Percentiles rank a stretch among this genome's conserved stretches.
Evolutionary conservation across 2,329 filamentous ascomycete species (phyloP).

Genomic region (Didymella sp.): DNA sequence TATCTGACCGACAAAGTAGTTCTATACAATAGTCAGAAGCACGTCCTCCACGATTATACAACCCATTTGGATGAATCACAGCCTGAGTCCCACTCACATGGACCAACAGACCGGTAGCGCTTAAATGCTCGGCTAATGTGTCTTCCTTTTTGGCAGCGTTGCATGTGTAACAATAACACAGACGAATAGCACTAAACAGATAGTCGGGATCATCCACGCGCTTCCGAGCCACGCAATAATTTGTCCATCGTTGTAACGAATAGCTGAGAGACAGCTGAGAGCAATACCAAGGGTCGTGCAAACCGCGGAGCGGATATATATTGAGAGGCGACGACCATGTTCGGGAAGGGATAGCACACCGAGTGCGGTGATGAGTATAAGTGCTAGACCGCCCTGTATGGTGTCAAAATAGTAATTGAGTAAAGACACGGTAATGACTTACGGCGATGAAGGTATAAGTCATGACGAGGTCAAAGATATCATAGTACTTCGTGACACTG

Average conservation of each 20-base stretch:
- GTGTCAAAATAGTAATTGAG: not conserved
- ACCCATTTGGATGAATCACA: not conserved
- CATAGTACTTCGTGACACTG: too few relatives aligned
- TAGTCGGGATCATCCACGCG: not conserved
- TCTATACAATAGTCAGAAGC: not conserved
- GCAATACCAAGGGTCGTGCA: not conserved
- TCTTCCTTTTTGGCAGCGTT: not conserved
- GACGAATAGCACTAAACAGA: not conserved
- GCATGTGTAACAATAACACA: not conserved
- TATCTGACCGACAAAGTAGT: too few relatives aligned
- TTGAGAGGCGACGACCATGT: not conserved
- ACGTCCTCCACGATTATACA: not conserved
- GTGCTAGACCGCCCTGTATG: not conserved
- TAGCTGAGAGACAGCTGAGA: not conserved
- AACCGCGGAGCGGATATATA: not conserved
- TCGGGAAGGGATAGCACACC: not conserved
- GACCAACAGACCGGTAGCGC: not conserved
- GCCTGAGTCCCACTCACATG: not conserved
- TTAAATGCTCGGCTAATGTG: not conserved
- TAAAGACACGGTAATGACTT: not conserved
- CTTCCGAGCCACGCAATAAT: not conserved
- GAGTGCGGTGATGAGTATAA: not conserved
- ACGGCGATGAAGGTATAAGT: not conserved
- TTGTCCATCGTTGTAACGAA: not conserved
- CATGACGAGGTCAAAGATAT: not conserved